Evolutionary conservation across 352 stramenopile species (phyloP).

Genomic region (Phytophthora hybrid): DNA sequence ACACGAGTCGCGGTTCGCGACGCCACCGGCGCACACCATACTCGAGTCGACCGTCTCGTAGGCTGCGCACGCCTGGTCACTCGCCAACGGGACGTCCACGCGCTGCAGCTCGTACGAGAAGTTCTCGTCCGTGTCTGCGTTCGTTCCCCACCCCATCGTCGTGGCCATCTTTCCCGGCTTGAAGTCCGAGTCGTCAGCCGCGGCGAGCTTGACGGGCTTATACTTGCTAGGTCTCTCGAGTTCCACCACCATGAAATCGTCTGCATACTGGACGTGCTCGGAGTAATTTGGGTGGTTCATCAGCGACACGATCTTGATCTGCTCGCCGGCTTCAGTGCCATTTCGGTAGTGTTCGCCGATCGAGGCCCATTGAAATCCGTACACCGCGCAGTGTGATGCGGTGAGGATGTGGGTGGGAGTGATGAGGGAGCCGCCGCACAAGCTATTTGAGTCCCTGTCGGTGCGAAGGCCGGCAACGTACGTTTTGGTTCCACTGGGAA

Average conservation of each 20-base stretch:
- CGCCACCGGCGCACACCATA: slow-evolving; percentile 62
- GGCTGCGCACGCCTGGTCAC: slow-evolving; percentile 39
- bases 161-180: slow-evolving; percentile 40
- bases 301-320: slow-evolving; percentile 26
- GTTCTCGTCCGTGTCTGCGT: slow-evolving; percentile 19
- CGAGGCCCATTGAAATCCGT: slow-evolving; percentile 11
- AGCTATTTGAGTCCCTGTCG: slow-evolving; percentile 7
- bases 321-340: slow-evolving; percentile 20
- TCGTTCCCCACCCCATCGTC: slow-evolving; percentile 42
- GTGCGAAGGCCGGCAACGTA: slow-evolving; percentile 35
- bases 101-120: slow-evolving; percentile 41
- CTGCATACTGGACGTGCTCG: slow-evolving; percentile 9
- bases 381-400: slow-evolving; percentile 9
- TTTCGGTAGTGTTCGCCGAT: slow-evolving; percentile 24
- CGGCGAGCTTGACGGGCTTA: slow-evolving; percentile 41
- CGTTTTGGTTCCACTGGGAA: slow-evolving; percentile 44
- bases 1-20: slow-evolving; percentile 49
- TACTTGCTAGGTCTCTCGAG: slow-evolving; percentile 43
- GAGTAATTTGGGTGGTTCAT: slow-evolving; percentile 29
- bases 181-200: slow-evolving; percentile 32
- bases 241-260: slow-evolving; percentile 56
- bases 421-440: slow-evolving; percentile 27
- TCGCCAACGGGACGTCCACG: slow-evolving; percentile 47
- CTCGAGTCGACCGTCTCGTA: slow-evolving; percentile 38
- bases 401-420: slow-evolving; percentile 23